These are phyloP conservation scores for Malus hybrid DNA, from an alignment of 331 rosid genomes.

Conservation along the genomic window DNA sequence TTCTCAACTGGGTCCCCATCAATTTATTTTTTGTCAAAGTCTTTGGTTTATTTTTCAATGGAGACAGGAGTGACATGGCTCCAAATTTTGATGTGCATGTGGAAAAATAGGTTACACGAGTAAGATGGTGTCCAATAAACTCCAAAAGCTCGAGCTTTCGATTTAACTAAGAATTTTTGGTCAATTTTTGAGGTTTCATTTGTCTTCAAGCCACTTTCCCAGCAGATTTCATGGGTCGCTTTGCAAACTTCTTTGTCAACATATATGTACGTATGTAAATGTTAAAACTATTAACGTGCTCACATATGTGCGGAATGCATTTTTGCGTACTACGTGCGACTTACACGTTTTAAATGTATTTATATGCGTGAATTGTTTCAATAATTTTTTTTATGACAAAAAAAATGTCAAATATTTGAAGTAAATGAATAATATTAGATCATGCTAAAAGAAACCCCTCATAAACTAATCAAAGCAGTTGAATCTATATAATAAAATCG, in stretches of 20 bases:
- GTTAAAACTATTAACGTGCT: not conserved
- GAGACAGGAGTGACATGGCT: not conserved
- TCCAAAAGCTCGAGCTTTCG: not conserved
- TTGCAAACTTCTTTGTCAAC: not conserved
- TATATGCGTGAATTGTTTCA: no score
- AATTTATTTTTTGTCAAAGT: not conserved
- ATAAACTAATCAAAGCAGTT: no score
- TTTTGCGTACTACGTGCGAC: accelerated
- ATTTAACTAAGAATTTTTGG: not conserved
- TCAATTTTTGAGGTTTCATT: not conserved
- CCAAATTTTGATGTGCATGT: not conserved
- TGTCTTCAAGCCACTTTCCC: not conserved
- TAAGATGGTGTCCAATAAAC: not conserved
- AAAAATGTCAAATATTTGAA: no score
- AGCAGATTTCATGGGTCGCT: not conserved
- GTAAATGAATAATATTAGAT: no score
- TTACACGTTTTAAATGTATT: no score
- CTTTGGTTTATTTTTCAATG: not conserved
- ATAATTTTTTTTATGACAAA: no score
- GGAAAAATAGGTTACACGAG: not conserved
- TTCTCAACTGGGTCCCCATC: not conserved
- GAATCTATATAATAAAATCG: no score
- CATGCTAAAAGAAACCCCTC: no score
- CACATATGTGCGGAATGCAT: accelerated
- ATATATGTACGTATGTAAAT: not conserved